These are phyloP conservation scores for Aspergillus baeticus DNA, from an alignment of 495 filamentous ascomycete species.

Conservation along the genomic window DNA sequence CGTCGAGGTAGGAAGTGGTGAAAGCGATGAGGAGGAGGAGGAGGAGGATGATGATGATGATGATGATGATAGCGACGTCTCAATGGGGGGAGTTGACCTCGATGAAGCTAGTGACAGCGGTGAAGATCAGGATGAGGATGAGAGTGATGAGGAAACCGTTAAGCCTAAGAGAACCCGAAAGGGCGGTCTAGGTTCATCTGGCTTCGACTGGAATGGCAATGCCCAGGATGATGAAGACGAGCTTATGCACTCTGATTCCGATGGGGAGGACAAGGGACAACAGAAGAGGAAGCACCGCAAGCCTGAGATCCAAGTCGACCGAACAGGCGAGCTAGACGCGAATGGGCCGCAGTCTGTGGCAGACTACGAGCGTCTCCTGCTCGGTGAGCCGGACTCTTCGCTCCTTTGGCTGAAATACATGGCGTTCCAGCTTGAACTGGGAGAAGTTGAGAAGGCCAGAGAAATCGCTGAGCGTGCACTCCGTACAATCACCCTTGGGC, in stretches of 20 bases:
- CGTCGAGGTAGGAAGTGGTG: conserved; percentile 36
- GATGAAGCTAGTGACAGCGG: conserved; percentile 50
- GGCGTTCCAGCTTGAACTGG: conserved; percentile 91
- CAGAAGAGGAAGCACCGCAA: conserved; percentile 77
- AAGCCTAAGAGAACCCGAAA: conserved; percentile 24
- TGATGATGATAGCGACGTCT: conserved; percentile 47
- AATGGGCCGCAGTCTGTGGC: conserved; percentile 87
- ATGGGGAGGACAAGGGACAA: conserved; percentile 44
- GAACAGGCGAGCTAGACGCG: conserved; percentile 81
- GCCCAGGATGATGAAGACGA: conserved; percentile 48
- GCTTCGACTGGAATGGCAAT: conserved; percentile 85
- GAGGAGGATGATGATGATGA: conserved; percentile 42
- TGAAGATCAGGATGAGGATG: conserved; percentile 32
- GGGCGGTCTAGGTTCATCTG: conserved; percentile 68
- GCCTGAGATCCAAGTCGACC: conserved; percentile 79
- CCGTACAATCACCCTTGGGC: conserved; percentile 80
- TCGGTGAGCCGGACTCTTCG: conserved; percentile 88
- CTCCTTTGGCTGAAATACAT: conserved; percentile 92
- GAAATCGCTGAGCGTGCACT: conserved; percentile 87
- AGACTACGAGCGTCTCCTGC: conserved; percentile 90
- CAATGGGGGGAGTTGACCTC: conserved; percentile 52
- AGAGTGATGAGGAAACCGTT: conserved; percentile 26
- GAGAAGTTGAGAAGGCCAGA: conserved; percentile 80
- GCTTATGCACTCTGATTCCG: conserved; percentile 40
- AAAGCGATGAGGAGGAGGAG: conserved; percentile 43